Percentiles rank a stretch among this genome's conserved stretches.
Conservation (phyloP, 208 protist genomes). For the Phytomonas serpens region DNA sequence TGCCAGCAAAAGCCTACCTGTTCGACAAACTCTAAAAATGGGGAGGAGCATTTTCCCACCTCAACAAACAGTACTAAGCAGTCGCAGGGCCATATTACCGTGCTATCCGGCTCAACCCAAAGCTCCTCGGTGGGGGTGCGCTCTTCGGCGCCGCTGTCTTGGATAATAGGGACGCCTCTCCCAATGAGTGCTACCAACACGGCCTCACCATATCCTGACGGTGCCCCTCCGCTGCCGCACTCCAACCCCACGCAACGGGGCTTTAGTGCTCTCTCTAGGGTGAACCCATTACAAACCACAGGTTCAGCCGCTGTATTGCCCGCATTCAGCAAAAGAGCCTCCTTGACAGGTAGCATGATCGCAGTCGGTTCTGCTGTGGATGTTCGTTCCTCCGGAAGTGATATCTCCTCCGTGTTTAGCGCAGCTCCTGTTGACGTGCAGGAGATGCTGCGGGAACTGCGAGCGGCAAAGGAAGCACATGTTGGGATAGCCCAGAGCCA, state of each 20-base stretch:
- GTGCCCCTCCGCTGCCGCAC: not conserved
- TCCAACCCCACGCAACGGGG: not conserved
- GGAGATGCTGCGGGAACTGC: constrained; percentile 63
- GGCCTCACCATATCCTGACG: not conserved
- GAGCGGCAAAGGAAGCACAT: constrained; percentile 41
- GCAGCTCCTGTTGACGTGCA: constrained; percentile 55
- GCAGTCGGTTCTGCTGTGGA: not conserved
- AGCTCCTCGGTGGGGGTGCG: not conserved
- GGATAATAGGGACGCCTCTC: not conserved
- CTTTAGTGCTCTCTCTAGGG: not conserved
- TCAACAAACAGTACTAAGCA: not conserved
- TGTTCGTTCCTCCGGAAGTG: constrained; percentile 22
- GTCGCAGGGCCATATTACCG: not conserved
- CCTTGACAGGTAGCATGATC: not conserved
- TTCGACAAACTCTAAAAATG: not conserved
- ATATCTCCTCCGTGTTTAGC: constrained; percentile 45
- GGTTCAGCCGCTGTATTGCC: not conserved
- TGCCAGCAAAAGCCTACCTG: not conserved
- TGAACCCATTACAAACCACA: not conserved
- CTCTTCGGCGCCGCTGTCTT: not conserved
- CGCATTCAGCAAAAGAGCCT: not conserved
- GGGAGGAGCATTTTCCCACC: not conserved
- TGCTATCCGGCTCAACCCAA: not conserved
- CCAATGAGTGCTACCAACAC: not conserved
- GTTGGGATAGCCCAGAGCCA: constrained; percentile 7